A percentile compares a stretch with the other conserved stretches of the same genome.
Conservation (phyloP, 2,329 filamentous ascomycete species). For the Lomentospora prolificans region DNA sequence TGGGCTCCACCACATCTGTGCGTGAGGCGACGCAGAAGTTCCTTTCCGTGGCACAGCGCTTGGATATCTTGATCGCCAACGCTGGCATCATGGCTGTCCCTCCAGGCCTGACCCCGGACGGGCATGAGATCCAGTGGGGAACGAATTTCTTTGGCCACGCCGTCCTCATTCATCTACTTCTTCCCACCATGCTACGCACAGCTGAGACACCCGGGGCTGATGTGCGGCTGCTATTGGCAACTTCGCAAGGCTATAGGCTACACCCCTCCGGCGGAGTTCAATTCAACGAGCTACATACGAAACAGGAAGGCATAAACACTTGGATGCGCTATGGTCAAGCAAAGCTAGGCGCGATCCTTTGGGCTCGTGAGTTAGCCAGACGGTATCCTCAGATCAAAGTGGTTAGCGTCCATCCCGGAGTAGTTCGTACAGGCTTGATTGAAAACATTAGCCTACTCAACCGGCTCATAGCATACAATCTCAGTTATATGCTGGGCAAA, state of each 20-base stretch:
- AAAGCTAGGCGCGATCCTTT: slow-evolving; percentile 39
- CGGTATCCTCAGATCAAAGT: slow-evolving; percentile 30
- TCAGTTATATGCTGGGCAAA: slow-evolving; percentile 11
- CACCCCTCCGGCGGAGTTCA: slow-evolving; percentile 20
- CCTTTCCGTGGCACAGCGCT: slow-evolving; percentile 24
- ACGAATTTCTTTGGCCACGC: slow-evolving; percentile 23
- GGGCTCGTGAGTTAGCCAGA: slow-evolving; percentile 33
- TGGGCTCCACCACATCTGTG: slow-evolving; percentile 39
- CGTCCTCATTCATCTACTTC: slow-evolving; percentile 23
- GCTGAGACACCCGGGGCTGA: slow-evolving; percentile 11
- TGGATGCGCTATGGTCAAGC: slow-evolving; percentile 39
- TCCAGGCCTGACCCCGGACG: slow-evolving; percentile 20
- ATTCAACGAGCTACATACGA: slow-evolving; percentile 19
- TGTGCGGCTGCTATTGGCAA: slow-evolving; percentile 17
- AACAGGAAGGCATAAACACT: slow-evolving; percentile 20
- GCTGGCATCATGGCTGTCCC: slow-evolving; percentile 25
- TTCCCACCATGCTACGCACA: slow-evolving; percentile 16
- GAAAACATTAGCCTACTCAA: slow-evolving; percentile 16
- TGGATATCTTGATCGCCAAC: slow-evolving; percentile 29
- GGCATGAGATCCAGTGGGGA: slow-evolving; percentile 25
- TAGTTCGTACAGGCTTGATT: slow-evolving; percentile 21
- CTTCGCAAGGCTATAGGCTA: slow-evolving; percentile 18
- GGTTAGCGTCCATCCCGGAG: slow-evolving; percentile 39
- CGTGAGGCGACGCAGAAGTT: slow-evolving; percentile 31
- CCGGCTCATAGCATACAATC: slow-evolving; percentile 16